A percentile compares a stretch with the other conserved stretches of the same genome.
phyloP scores from a whole-genome alignment of 1,284 basidiomycete species.

The Puccinia sorghi region DNA sequence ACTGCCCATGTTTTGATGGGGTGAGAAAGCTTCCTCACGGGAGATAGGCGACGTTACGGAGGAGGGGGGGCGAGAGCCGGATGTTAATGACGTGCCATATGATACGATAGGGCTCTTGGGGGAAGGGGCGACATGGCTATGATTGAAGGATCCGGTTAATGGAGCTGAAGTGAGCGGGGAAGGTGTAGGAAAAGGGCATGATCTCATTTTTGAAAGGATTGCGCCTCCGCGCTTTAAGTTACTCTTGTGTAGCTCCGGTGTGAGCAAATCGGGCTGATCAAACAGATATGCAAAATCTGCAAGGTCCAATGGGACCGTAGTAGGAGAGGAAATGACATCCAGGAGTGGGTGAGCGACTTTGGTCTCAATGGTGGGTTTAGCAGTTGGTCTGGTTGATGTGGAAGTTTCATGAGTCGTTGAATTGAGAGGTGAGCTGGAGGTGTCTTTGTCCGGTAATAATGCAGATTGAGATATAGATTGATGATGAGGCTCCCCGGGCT shows the following conservation, averaged over 20 bases:
- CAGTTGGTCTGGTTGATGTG: neutral
- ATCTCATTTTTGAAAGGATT: neutral
- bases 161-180: neutral
- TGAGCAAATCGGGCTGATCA: neutral
- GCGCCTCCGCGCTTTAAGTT: neutral
- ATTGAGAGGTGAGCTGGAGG: neutral
- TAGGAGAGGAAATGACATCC: neutral
- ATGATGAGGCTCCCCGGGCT: no score
- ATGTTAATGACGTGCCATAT: neutral
- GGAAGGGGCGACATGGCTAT: neutral
- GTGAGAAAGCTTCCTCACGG: neutral
- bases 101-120: neutral
- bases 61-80: no score
- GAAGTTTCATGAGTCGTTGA: neutral
- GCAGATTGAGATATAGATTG: no score
- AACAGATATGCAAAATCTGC: slow-evolving; percentile 8
- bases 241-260: neutral
- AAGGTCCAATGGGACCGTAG: neutral
- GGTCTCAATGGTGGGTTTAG: neutral
- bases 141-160: neutral
- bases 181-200: neutral
- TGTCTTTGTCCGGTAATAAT: neutral
- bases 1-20: neutral
- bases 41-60: neutral
- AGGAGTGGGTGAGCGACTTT: neutral